Evolutionary conservation across 2,329 filamentous ascomycete species (phyloP).

Genomic region (Ophiocordyceps camponoti-leonardi): DNA sequence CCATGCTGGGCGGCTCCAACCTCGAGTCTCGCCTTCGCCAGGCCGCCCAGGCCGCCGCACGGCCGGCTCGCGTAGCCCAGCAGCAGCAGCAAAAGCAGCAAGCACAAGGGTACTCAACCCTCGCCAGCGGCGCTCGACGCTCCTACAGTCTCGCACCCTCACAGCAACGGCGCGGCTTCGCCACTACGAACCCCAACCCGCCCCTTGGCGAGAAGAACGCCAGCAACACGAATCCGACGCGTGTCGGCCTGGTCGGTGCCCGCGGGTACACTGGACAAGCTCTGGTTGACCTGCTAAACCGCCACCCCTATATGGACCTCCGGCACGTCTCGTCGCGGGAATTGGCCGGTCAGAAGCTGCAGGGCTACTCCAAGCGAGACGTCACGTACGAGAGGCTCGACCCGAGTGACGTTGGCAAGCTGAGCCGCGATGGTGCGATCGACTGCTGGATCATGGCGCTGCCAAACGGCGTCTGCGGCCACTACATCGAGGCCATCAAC

Average conservation of each 20-base stretch:
- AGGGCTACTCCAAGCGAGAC: constrained; percentile 81
- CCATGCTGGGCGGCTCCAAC: constrained; percentile 81
- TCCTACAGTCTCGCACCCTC: background rate
- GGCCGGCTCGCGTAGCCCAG: constrained; percentile 20
- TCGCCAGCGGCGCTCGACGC: constrained; percentile 4
- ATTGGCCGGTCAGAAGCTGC: constrained; percentile 67
- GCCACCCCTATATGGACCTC: constrained; percentile 79
- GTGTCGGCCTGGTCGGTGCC: constrained; percentile 75
- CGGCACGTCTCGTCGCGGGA: constrained; percentile 87
- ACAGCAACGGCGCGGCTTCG: constrained; percentile 8
- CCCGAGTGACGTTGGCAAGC: constrained; percentile 68
- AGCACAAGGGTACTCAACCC: constrained; percentile 6
- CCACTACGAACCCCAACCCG: constrained; percentile 49
- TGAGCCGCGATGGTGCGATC: constrained; percentile 70
- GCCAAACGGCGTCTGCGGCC: constrained; percentile 87
- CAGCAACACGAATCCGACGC: constrained; percentile 61
- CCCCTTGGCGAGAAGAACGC: constrained; percentile 78
- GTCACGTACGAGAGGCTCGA: constrained; percentile 85
- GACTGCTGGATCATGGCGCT: constrained; percentile 98
- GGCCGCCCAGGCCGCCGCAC: constrained; percentile 52
- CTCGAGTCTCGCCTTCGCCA: constrained; percentile 71
- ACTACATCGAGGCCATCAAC: constrained; percentile 79
- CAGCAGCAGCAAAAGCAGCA: constrained; percentile 1
- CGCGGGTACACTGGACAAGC: constrained; percentile 72
- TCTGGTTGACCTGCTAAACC: constrained; percentile 71